phyloP scores from a whole-genome alignment of 805 yeast genomes.

The Lipomyces anomalus region DNA sequence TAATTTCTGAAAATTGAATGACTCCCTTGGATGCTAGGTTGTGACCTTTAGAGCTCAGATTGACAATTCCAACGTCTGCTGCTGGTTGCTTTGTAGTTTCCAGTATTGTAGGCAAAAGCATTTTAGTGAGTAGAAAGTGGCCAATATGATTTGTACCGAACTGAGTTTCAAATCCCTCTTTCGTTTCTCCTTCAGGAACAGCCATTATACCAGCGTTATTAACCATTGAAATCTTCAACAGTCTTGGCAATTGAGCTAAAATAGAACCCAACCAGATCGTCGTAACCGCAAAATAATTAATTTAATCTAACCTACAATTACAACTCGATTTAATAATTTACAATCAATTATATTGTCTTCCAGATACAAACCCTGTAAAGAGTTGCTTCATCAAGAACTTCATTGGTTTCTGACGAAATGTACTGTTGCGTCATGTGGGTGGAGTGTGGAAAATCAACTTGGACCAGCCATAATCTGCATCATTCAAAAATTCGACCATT shows the following conservation, averaged over 20 bases:
- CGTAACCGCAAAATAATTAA: too few relatives aligned
- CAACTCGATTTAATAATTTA: too few relatives aligned
- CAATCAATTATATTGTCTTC: too few relatives aligned
- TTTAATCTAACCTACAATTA: too few relatives aligned
- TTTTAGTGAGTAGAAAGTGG: conserved; percentile 61
- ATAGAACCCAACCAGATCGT: too few relatives aligned
- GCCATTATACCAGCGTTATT: conserved; percentile 83
- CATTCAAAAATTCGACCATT: not conserved
- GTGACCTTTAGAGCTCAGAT: conserved; percentile 1
- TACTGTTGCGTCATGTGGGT: conserved; percentile 1
- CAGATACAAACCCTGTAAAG: not conserved
- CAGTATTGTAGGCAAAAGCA: conserved; percentile 7
- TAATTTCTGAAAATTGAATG: conserved; percentile 6
- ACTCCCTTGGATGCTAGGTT: conserved; percentile 2
- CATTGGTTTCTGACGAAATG: conserved; percentile 3
- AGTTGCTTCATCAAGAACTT: conserved; percentile 3
- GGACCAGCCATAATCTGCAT: not conserved
- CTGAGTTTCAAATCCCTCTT: conserved; percentile 70
- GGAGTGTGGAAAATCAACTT: conserved; percentile 2
- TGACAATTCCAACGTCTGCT: conserved; percentile 6
- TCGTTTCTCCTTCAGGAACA: conserved; percentile 57
- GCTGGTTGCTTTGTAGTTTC: conserved; percentile 4
- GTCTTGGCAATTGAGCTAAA: too few relatives aligned
- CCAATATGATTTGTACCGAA: conserved; percentile 72
- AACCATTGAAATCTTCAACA: too few relatives aligned